Conservation (phyloP, 257 asterid genomes). For the Ligustrum vulgare region DNA sequence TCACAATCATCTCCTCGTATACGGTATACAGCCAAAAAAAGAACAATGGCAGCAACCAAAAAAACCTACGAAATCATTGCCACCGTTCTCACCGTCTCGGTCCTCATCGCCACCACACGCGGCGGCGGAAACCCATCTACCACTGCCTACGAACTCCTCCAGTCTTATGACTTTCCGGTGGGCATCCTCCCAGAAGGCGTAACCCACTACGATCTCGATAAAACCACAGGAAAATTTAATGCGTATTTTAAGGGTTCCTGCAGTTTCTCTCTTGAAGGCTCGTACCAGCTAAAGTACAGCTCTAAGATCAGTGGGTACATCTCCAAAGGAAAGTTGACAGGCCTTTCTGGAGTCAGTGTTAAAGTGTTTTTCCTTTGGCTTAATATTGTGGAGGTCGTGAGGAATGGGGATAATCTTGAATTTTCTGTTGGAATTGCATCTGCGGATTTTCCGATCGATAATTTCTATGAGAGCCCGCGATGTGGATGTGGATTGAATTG, state of each 20-base stretch:
- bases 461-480: constrained; percentile 61
- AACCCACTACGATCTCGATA: constrained; percentile 62
- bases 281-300: constrained; percentile 62
- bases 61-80: not conserved
- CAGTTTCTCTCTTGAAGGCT: constrained; percentile 73
- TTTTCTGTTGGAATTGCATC: constrained; percentile 84
- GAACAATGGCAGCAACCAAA: constrained; percentile 17
- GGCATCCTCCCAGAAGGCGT: constrained; percentile 80
- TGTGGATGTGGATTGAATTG: constrained; percentile 90
- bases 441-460: constrained; percentile 55
- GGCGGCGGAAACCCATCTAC: constrained; percentile 27
- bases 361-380: constrained; percentile 72
- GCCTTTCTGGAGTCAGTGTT: constrained; percentile 62
- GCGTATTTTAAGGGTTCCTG: constrained; percentile 60
- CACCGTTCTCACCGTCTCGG: constrained; percentile 11
- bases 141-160: constrained; percentile 62
- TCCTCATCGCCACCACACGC: constrained; percentile 25
- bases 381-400: constrained; percentile 64
- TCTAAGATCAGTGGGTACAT: constrained; percentile 66
- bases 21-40: not conserved
- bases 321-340: constrained; percentile 41
- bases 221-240: constrained; percentile 54
- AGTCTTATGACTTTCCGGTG: constrained; percentile 54
- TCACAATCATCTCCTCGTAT: not conserved
- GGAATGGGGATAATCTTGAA: constrained; percentile 50